Conservation (phyloP, 192 early-diverging fungal species). For the Coemansia sp. region DNA sequence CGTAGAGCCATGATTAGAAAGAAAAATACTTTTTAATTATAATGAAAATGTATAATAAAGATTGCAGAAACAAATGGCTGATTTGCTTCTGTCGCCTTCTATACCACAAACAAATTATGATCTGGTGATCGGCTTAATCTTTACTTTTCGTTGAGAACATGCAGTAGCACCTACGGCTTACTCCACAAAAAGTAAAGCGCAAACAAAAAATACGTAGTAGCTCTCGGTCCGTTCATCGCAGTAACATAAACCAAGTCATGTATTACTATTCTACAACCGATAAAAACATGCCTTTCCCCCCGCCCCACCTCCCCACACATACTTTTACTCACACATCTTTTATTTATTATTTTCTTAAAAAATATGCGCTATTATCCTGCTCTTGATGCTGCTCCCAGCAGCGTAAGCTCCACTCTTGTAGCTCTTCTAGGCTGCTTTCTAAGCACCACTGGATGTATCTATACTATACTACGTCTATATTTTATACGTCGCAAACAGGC, state of each 20-base stretch:
- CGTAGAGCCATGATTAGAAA: conserved; percentile 77
- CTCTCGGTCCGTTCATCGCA: background rate
- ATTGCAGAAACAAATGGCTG: no score
- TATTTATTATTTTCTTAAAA: background rate
- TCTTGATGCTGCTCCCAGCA: conserved; percentile 52
- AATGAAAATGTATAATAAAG: background rate
- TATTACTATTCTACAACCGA: background rate
- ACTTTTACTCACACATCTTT: background rate
- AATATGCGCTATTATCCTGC: conserved; percentile 38
- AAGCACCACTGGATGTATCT: conserved; percentile 30
- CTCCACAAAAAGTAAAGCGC: no score
- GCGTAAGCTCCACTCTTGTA: conserved; percentile 39
- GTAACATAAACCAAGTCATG: background rate
- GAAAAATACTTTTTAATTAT: background rate
- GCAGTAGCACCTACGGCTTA: no score
- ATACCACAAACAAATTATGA: background rate
- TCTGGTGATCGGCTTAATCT: no score
- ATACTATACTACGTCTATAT: conserved; percentile 21
- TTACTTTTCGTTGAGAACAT: no score
- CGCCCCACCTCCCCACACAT: no score
- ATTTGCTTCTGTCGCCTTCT: background rate
- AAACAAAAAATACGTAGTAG: no score
- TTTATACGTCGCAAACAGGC: conserved; percentile 2
- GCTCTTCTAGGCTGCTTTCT: conserved; percentile 26
- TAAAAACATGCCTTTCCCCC: background rate